Evolutionary conservation across 164 flowering plant species (phyloP).

Genomic region (Aristolochia fimbriata): DNA sequence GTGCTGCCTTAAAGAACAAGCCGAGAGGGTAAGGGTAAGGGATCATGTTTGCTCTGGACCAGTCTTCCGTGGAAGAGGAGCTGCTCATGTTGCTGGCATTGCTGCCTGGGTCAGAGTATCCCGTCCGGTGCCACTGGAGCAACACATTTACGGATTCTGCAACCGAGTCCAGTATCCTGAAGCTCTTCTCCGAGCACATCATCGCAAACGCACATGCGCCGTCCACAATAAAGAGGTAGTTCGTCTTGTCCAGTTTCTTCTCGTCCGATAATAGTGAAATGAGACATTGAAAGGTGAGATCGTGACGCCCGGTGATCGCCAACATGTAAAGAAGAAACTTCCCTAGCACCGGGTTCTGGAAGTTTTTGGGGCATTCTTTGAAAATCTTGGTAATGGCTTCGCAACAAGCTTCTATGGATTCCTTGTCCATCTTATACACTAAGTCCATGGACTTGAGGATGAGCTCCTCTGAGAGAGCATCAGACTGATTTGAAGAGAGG

Average conservation of each 20-base stretch:
- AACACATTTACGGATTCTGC: constrained; percentile 49
- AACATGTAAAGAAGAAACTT: constrained; percentile 48
- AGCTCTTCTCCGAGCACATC: constrained; percentile 65
- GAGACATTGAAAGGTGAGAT: constrained; percentile 50
- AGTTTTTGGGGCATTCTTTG: constrained; percentile 41
- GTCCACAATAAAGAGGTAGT: constrained; percentile 63
- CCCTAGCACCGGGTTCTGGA: constrained; percentile 73
- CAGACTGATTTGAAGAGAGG: constrained; percentile 29
- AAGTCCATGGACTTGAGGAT: constrained; percentile 75
- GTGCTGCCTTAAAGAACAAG: constrained; percentile 62
- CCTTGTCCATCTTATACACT: constrained; percentile 81
- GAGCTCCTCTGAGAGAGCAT: constrained; percentile 51
- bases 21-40: constrained; percentile 22
- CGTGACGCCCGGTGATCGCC: constrained; percentile 62
- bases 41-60: constrained; percentile 10
- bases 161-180: constrained; percentile 54
- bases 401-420: constrained; percentile 57
- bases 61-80: constrained; percentile 53
- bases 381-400: constrained; percentile 51
- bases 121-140: constrained; percentile 50
- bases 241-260: constrained; percentile 31
- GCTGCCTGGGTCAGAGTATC: constrained; percentile 50
- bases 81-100: constrained; percentile 30
- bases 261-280: constrained; percentile 51
- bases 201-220: constrained; percentile 66